Evolutionary conservation across 768 basidiomycete genomes (phyloP), one percentile per base, ranked within the genome.

Genomic region (Rhizopogon roseolus): DNA sequence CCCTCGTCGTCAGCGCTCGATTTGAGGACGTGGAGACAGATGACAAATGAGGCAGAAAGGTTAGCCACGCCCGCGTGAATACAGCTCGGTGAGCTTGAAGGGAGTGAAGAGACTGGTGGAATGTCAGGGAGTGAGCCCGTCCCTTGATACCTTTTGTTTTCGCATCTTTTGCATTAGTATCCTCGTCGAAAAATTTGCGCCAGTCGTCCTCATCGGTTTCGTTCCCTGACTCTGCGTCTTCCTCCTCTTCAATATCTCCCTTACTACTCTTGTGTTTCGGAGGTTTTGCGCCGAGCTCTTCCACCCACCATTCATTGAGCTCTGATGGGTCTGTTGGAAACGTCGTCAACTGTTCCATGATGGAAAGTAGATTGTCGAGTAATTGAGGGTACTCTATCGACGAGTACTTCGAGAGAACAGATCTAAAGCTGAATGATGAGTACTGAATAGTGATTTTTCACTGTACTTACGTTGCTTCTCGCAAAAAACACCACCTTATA

Each of bases 401-500:
- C 11, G 62, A 57, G 54, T 55, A 48, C 46, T 54, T 63, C 60
- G 64, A 58, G 49, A 66, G 68, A 53, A 60, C 58, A 52, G 51
- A 61, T 39, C 57, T 70, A 48, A 28, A 22, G 8, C 13, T 9
- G 8, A 53, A 53, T 4, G 22, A 40, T 17, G 10, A 25, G 53
- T 8, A 55, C 22, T 41, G 45, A 55, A 36, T 58, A 37, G 52
- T 10, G 25, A 17, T 22, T 4, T 28, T 32, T 5, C 9, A 29
- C 42, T 46, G 40, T 41, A 40, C 80, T 54, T 67, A 88, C 91
- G 76, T 80, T 52, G 88, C 76, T 62, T 93, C 89, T 41, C 87
- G 80, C 34, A 96, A 77, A 73, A 93, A 93, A 73, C 88, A 90
- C 89, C 89, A 95, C 54, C 93, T 81, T 32, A 95, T 73, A 62